Base-by-base conservation (phyloP, 345 rosid species). In the Combretum micranthum region DNA sequence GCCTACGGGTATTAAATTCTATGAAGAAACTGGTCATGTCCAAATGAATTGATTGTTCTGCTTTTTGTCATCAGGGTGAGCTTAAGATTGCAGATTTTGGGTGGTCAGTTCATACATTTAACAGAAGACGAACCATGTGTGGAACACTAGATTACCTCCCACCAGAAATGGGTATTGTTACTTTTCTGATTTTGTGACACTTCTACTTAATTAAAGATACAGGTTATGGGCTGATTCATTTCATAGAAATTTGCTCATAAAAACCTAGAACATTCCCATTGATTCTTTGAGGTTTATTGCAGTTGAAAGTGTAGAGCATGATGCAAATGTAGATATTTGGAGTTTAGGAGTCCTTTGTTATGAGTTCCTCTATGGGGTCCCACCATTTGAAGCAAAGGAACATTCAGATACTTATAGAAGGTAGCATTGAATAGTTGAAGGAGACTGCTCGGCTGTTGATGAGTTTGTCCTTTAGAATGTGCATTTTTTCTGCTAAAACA, bases 11-110 rank as follows among this genome's bases (percentile, higher is more conserved):
- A 32, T 32, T 32, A 5, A 32, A 4, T 32, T 32, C 39, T 32
- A 5, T 32, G 39, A 32, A 2, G 39, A 32, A 32, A 2, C 8
- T 6, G 9, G 39, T 32, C 39, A 4, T 0, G 39, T 19, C 19
- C 12, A n/a, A 20, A 57, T 48, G 12, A 49, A 13, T 20, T n/a
- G 59, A 32, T 55, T 45, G 49, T 45, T 37, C 0, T 64, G n/a
- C 2, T 54, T 64, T n/a, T 20, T 18, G 39, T 60, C 57, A 7
- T 60, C 76, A 90, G 99, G 99, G 99, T 54, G 99, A 94, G 69
- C 96, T 90, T 47, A 94, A 94, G 82, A 94, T 94, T 71, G 97
- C 99, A 16, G 99, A 94, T 56, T 94, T 94, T 74, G 99, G 97
- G 57, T 94, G 97, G 99, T 94, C 99, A 0, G 99, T 94, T 19